Conservation (phyloP, 2,329 filamentous ascomycete genomes). For the Colletotrichum godetiae region DNA sequence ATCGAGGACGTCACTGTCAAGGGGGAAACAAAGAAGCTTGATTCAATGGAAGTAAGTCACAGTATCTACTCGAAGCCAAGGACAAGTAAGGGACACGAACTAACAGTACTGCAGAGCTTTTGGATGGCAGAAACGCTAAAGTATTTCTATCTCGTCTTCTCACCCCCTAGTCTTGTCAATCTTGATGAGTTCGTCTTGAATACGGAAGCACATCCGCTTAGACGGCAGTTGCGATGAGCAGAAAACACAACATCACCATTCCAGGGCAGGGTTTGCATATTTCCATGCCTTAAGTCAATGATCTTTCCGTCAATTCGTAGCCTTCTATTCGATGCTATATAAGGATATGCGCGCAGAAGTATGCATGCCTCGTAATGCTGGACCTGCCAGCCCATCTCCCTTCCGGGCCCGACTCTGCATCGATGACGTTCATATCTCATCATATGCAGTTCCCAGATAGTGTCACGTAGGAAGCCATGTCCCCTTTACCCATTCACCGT, state of each 20-base stretch:
- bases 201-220: constrained; percentile 62
- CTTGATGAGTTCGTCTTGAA: constrained; percentile 76
- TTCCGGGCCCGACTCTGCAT: background rate
- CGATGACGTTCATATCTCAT: constrained; percentile 3
- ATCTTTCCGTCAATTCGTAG: constrained; percentile 1
- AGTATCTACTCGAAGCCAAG: constrained; percentile 33
- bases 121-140: constrained; percentile 81
- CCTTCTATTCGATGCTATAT: constrained; percentile 5
- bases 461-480: background rate
- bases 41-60: constrained; percentile 46
- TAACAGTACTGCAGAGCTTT: constrained; percentile 64
- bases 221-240: background rate
- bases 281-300: background rate
- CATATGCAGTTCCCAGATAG: constrained; percentile 6
- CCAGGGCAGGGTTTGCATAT: background rate
- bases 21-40: constrained; percentile 55
- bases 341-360: background rate
- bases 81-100: background rate
- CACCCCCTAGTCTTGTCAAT: constrained; percentile 69
- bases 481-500: background rate
- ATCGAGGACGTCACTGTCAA: constrained; percentile 61
- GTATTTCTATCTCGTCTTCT: constrained; percentile 80
- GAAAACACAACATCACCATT: background rate
- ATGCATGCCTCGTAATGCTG: background rate
- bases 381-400: constrained; percentile 10